Evolutionary conservation across 805 yeast species (phyloP).

Genomic region (Suhomyces faveliae): DNA sequence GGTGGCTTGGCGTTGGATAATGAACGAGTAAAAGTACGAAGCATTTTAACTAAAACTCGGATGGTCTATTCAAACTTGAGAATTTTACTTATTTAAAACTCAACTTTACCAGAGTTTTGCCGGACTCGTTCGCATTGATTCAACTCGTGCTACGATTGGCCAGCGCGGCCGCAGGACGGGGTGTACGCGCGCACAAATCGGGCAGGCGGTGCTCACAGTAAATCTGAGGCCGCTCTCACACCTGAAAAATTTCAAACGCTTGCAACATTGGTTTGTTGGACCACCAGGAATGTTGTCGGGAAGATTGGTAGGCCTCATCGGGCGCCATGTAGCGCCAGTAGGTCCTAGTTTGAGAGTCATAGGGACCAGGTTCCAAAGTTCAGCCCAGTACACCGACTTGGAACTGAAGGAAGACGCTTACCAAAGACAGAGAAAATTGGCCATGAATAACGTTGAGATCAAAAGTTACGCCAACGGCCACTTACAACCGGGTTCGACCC

Average conservation of each 20-base stretch:
- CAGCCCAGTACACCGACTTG: constrained; percentile 54
- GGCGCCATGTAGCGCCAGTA: background rate
- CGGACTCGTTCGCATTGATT: constrained; percentile 2
- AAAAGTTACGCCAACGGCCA: constrained; percentile 69
- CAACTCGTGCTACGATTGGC: constrained; percentile 3
- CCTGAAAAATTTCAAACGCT: background rate
- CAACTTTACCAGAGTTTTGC: background rate
- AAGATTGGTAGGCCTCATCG: constrained; percentile 3
- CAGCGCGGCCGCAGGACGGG: background rate
- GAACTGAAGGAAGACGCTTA: constrained; percentile 76
- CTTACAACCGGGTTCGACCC: constrained; percentile 81
- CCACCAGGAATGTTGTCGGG: background rate
- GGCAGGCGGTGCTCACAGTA: background rate
- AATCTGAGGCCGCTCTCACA: background rate
- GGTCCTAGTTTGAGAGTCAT: background rate
- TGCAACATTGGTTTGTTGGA: background rate
- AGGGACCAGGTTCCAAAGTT: background rate
- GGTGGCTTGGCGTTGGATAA: constrained; percentile 82
- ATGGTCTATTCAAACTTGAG: background rate
- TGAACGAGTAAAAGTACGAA: constrained; percentile 66
- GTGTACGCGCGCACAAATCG: background rate
- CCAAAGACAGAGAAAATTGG: constrained; percentile 68
- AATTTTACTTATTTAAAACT: background rate
- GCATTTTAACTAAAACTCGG: constrained; percentile 6
- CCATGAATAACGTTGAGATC: constrained; percentile 67